These are phyloP conservation scores for Daldinia decipiens DNA, from an alignment of 495 filamentous ascomycete species.

Conservation along the genomic window DNA sequence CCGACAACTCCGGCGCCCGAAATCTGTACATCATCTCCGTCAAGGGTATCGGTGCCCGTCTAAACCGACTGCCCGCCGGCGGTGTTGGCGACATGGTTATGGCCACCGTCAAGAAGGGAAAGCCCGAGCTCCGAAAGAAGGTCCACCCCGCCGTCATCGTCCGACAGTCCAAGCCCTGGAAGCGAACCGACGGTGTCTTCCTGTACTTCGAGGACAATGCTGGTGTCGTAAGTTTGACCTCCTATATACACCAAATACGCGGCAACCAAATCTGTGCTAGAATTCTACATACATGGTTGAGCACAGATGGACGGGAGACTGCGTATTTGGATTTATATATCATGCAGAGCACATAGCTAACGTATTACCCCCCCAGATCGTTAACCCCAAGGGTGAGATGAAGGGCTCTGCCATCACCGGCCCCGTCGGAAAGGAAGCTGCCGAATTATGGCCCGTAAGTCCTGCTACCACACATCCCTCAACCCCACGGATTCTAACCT, in stretches of 20 bases:
- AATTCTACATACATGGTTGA: background rate
- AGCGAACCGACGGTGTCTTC: slow-evolving; percentile 95
- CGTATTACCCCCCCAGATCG: slow-evolving; percentile 71
- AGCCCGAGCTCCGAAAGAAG: slow-evolving; percentile 99
- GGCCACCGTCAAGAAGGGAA: slow-evolving; percentile 99
- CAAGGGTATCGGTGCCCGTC: slow-evolving; percentile 97
- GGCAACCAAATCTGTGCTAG: background rate
- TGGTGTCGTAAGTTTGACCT: slow-evolving; percentile 32
- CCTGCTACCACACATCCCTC: background rate
- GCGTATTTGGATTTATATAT: background rate
- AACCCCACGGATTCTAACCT: background rate
- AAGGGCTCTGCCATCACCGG: slow-evolving; percentile 99
- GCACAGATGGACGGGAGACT: background rate
- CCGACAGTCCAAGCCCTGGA: slow-evolving; percentile 98
- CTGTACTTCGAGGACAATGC: slow-evolving; percentile 95
- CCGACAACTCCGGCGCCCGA: slow-evolving; percentile 92
- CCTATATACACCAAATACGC: background rate
- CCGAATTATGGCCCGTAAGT: slow-evolving; percentile 97
- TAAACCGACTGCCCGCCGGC: slow-evolving; percentile 96
- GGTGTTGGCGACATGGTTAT: slow-evolving; percentile 99
- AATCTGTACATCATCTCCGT: slow-evolving; percentile 99
- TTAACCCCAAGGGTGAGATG: slow-evolving; percentile 99
- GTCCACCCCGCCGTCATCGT: slow-evolving; percentile 99
- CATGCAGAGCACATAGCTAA: slow-evolving; percentile 2
- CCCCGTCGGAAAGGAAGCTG: slow-evolving; percentile 99